Evolutionary conservation across 805 yeast species (phyloP).

Genomic region (Yamadazyma akitaensis): DNA sequence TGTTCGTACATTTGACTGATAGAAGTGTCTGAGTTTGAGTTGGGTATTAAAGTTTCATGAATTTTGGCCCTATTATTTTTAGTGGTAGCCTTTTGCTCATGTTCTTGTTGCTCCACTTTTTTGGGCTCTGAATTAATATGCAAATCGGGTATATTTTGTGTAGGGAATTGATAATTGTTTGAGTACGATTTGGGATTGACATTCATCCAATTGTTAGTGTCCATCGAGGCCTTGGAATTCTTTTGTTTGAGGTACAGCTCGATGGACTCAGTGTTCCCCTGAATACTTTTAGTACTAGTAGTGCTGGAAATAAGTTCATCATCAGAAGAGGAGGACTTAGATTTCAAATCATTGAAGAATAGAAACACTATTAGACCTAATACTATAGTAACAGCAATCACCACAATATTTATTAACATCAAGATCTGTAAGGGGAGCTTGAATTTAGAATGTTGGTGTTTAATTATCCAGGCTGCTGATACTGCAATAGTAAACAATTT

Average conservation of each 20-base stretch:
- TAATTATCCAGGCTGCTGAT: conserved; percentile 1
- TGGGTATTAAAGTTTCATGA: conserved; percentile 14
- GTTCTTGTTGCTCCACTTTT: background rate
- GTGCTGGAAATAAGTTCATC: background rate
- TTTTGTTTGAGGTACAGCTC: background rate
- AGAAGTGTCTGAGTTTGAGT: conserved; percentile 11
- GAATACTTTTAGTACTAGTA: background rate
- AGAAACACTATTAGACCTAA: background rate
- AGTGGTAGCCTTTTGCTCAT: background rate
- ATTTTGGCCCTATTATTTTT: conserved; percentile 5
- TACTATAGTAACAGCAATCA: conserved; percentile 3
- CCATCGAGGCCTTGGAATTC: background rate
- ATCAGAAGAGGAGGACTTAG: background rate
- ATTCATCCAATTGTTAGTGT: conserved; percentile 14
- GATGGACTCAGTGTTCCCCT: background rate
- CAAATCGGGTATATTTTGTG: background rate
- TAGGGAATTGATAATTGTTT: background rate
- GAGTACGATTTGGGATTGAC: conserved; percentile 4
- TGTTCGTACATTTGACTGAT: background rate
- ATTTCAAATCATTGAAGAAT: background rate
- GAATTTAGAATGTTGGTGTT: background rate
- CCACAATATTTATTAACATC: conserved; percentile 5
- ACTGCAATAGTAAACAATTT: conserved; percentile 7
- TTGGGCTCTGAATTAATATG: background rate
- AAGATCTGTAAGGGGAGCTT: conserved; percentile 6